These are phyloP conservation scores for Shiraia sp. DNA, from an alignment of 2,329 filamentous ascomycete genomes.

Conservation along the genomic window DNA sequence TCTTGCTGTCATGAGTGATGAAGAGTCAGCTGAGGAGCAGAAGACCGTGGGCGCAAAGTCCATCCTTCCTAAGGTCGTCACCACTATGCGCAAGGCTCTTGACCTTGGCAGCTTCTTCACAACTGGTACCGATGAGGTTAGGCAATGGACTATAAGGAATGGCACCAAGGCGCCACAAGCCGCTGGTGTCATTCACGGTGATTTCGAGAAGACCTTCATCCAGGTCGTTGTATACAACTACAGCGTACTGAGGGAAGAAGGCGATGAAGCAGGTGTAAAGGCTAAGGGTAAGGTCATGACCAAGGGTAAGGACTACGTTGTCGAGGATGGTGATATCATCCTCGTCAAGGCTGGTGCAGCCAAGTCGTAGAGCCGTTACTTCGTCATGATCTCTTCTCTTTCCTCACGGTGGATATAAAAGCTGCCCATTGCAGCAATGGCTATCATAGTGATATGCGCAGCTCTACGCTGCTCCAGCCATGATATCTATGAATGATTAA, in stretches of 20 bases:
- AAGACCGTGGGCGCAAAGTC: slow-evolving; percentile 87
- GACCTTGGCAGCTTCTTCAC: slow-evolving; percentile 97
- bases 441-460: no score
- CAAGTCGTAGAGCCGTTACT: slow-evolving; percentile 58
- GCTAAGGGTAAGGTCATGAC: slow-evolving; percentile 96
- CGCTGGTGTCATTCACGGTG: slow-evolving; percentile 95
- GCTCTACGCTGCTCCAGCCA: no score
- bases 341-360: slow-evolving; percentile 89
- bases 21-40: slow-evolving; percentile 78
- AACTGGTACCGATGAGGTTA: slow-evolving; percentile 89
- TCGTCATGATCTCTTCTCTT: background rate
- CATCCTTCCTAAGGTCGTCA: slow-evolving; percentile 86
- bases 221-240: slow-evolving; percentile 96
- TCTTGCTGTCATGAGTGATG: slow-evolving; percentile 78
- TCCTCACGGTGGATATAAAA: no score
- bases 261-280: slow-evolving; percentile 86
- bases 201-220: slow-evolving; percentile 99
- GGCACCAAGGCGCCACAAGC: slow-evolving; percentile 97
- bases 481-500: no score
- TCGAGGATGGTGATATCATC: slow-evolving; percentile 80
- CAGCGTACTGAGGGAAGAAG: slow-evolving; percentile 76
- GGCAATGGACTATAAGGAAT: slow-evolving; percentile 96
- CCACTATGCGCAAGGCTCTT: slow-evolving; percentile 89
- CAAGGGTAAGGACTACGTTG: slow-evolving; percentile 96
- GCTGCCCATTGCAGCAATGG: no score